Base-by-base conservation (phyloP, 1,139 yeast genomes). In the Kurtzmaniella natalensis region DNA sequence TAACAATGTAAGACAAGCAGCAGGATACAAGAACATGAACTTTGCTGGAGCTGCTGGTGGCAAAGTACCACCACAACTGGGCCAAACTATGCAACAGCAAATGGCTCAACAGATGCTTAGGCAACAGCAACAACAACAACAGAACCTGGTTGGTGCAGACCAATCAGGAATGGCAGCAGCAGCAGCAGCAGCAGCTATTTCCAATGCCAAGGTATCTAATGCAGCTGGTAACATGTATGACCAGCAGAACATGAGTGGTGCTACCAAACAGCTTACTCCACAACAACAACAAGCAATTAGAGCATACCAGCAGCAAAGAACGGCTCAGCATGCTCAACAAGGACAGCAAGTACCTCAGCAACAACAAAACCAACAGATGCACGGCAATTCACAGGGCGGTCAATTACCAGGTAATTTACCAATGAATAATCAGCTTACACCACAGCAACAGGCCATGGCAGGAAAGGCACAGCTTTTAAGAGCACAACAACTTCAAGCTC, bases 341-440 rank as follows among this genome's bases (percentile, higher is more conserved):
- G 21, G 17, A 17, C 23, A 5, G 21, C 21, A 19, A 19, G 8
- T 7, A 19, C 19, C 19, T 5, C 13, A 3, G 7, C 28, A 25
- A 10, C 29, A 26, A 17, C 29, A 26, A 17, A 17, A 26, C 31
- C 50, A 50, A 50, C 52, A n/a, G 47, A 53, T 27, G 51, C 54
- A 2, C 48, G 42, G 10, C 50, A 50, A 14, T 49, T 50, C 7
- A 43, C 46, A 31, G 14, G 10, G 13, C 8, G 27, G 3, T 10
- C 26, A 9, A 14, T 35, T 8, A 13, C 23, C 13, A 25, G 35
- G 13, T 33, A 25, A 27, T 2, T 14, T 16, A 18, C 23, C 29
- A 14, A 7, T 28, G 23, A 10, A 11, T 11, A 16, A 18, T 3
- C 22, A 13, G 21, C 29, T 23, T 15, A 10, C 26, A 7, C 31